Evolutionary conservation across 257 asterid species (phyloP).

Genomic region (Galeopsis tetrahit): DNA sequence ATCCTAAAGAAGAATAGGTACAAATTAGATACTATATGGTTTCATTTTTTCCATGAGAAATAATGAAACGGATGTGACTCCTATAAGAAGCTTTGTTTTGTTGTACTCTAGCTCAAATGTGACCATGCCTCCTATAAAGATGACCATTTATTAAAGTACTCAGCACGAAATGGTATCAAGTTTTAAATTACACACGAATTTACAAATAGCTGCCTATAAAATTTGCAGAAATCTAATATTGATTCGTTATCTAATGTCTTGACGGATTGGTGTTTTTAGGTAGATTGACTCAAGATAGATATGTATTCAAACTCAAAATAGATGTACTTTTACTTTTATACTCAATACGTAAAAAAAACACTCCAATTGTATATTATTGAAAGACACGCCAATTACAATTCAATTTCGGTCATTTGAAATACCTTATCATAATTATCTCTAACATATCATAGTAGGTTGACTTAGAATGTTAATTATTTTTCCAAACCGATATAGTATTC

Average conservation of each 20-base stretch:
- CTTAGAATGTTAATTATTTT: no score
- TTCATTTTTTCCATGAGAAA: constrained; percentile 34
- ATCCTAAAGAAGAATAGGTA: constrained; percentile 14
- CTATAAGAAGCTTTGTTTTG: constrained; percentile 17
- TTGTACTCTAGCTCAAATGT: constrained; percentile 15
- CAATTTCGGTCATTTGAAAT: no score
- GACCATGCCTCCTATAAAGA: constrained; percentile 18
- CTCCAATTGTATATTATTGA: no score
- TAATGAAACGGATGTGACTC: constrained; percentile 25
- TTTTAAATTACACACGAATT: not conserved
- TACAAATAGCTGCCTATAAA: not conserved
- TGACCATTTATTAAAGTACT: not conserved
- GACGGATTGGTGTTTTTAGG: not conserved
- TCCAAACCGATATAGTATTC: no score
- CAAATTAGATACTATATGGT: constrained; percentile 24
- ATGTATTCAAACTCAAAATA: no score
- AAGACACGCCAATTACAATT: no score
- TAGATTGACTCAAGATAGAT: no score
- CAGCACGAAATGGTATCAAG: not conserved
- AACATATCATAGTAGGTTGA: no score
- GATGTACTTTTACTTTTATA: no score
- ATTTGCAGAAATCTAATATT: not conserved
- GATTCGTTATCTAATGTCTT: not conserved
- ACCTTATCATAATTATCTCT: no score
- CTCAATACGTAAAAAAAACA: no score